Conservation (phyloP, 1,139 yeast species). For the Wickerhamiella infanticola region DNA sequence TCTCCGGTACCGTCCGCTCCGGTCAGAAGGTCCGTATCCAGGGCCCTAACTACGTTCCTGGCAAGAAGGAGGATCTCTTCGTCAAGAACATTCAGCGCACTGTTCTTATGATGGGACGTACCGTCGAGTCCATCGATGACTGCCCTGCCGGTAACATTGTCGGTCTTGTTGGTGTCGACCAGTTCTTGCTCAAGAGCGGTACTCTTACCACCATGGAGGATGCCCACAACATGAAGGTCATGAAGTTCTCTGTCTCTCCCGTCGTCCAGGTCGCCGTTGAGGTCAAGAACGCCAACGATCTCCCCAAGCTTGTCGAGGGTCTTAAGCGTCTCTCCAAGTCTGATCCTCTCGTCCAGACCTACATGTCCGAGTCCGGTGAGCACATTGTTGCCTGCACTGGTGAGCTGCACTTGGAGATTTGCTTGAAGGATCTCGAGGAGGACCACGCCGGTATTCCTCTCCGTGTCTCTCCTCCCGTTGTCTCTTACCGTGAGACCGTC, state of each 20-base stretch:
- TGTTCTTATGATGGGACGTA: constrained; percentile 99
- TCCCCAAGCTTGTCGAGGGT: constrained; percentile 99
- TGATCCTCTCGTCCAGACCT: constrained; percentile 92
- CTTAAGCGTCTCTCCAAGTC: constrained; percentile 99
- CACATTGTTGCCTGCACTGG: constrained; percentile 99
- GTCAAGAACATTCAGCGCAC: constrained; percentile 97
- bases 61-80: constrained; percentile 96
- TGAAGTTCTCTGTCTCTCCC: constrained; percentile 99
- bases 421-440: constrained; percentile 88
- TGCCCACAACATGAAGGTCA: constrained; percentile 99
- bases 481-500: constrained; percentile 98
- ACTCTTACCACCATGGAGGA: constrained; percentile 93
- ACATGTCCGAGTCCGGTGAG: constrained; percentile 92
- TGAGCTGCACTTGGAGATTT: constrained; percentile 98
- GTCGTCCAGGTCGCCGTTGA: constrained; percentile 99
- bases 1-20: constrained; percentile 97
- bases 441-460: constrained; percentile 99
- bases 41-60: constrained; percentile 99
- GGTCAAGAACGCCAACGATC: constrained; percentile 98
- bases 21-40: constrained; percentile 99
- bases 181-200: constrained; percentile 98
- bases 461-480: constrained; percentile 95
- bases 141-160: constrained; percentile 99
- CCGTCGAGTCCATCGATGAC: constrained; percentile 96
- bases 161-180: constrained; percentile 99